Base-by-base conservation (phyloP, 208 protist genomes). In the Trypanosoma cruzi region DNA sequence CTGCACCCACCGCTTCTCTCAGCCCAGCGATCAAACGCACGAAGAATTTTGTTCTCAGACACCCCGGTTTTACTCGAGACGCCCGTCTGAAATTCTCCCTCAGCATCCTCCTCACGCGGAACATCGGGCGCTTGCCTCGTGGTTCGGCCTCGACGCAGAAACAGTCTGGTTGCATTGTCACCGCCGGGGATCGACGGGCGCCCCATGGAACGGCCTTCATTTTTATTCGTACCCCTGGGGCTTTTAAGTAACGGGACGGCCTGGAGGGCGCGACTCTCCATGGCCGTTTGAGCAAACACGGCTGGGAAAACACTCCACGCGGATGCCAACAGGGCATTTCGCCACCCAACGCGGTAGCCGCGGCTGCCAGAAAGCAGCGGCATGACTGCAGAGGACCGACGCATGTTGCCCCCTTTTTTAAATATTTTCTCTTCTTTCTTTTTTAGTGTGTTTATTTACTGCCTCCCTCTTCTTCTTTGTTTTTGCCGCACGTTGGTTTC, bases 11-110 rank as follows among this genome's bases (percentile, higher is more conserved):
- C 79, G 2, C 81, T 74, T 16, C 55, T 53, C 14, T 73, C 58
- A 5, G 84, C 62, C 67, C 86, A 95, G 59, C 40, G 70, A 31
- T 86, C 75, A 75, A 83, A 93, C 26, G 83, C 79, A 50, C 69
- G 72, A 28, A 79, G 7, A 75, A 56, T 69, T 77, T 73, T 37
- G 18, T 61, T 55, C 11, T 26, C 32, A 24, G 42, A 29, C n/a
- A 22, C 24, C 4, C 3, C 49, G 26, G 29, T 64, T 46, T 42
- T 24, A 64, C 3, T 50, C 18, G 22, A 40, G 10, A 44, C 20
- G 11, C 29, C 31, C 16, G n/a, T 44, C 22, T 24, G 31, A 5
- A 36, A 16, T 1, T 63, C 57, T 40, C 29, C 22, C 8, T 26
- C 48, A 0, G n/a, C n/a, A 26, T 52, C 48, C 20, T 8, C n/a